Percentiles rank a stretch among this genome's conserved stretches.
Evolutionary conservation across 495 filamentous ascomycete species (phyloP).

Genomic region (Lentithecium fluviatile): DNA sequence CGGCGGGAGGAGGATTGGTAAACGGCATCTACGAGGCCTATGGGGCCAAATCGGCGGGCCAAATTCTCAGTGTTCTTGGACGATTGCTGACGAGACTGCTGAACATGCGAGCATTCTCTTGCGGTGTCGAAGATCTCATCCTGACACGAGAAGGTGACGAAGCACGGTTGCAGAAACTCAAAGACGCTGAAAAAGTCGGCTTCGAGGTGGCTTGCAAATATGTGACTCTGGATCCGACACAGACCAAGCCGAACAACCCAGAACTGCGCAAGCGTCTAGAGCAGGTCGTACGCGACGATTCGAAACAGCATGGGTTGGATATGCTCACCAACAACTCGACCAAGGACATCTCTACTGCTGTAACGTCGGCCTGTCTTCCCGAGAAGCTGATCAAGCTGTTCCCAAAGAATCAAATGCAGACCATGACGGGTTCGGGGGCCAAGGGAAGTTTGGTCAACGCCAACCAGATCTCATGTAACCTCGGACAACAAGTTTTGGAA

Average conservation of each 20-base stretch:
- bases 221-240: slow-evolving; percentile 74
- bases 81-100: slow-evolving; percentile 85
- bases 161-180: slow-evolving; percentile 65
- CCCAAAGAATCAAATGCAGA: slow-evolving; percentile 97
- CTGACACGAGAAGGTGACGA: slow-evolving; percentile 80
- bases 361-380: slow-evolving; percentile 78
- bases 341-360: slow-evolving; percentile 68
- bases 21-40: slow-evolving; percentile 93
- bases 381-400: slow-evolving; percentile 83
- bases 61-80: slow-evolving; percentile 82
- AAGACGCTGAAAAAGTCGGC: slow-evolving; percentile 69
- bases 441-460: slow-evolving; percentile 94
- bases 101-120: slow-evolving; percentile 91
- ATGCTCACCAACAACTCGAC: slow-evolving; percentile 74
- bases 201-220: slow-evolving; percentile 83
- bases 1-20: slow-evolving; percentile 80
- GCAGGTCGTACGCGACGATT: slow-evolving; percentile 85
- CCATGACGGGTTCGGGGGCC: slow-evolving; percentile 95
- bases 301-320: slow-evolving; percentile 85
- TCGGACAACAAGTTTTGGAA: slow-evolving; percentile 96
- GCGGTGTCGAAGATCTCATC: slow-evolving; percentile 93
- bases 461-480: slow-evolving; percentile 94
- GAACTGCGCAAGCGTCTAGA: slow-evolving; percentile 76
- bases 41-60: slow-evolving; percentile 80
- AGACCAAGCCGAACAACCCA: slow-evolving; percentile 57